Conservation (phyloP, 306 rosid species). For the Dalbergia cochinchinensis region DNA sequence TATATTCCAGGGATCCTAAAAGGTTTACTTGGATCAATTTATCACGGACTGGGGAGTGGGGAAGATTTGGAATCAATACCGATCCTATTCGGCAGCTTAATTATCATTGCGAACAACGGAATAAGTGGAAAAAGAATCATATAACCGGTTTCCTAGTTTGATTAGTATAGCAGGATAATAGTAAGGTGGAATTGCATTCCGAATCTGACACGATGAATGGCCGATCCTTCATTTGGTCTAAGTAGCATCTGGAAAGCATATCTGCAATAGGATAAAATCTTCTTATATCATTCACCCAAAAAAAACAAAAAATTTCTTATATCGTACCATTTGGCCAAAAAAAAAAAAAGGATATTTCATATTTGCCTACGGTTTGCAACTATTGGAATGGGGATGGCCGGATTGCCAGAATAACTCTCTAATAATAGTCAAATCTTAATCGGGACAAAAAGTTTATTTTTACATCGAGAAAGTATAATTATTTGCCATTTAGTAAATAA, state of each 20-base stretch:
- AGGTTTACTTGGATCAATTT: neutral
- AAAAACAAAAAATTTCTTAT: neutral
- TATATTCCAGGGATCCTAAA: neutral
- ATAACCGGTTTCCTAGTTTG: neutral
- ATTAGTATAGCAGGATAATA: neutral
- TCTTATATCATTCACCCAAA: neutral
- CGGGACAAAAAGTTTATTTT: neutral
- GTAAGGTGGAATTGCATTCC: conserved; percentile 42
- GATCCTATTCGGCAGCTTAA: neutral
- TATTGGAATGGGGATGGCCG: neutral
- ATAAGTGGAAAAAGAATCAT: neutral
- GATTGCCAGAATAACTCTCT: neutral
- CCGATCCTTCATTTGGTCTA: conserved; percentile 27
- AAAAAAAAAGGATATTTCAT: neutral
- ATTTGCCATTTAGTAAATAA: too few relatives aligned
- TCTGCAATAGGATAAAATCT: neutral
- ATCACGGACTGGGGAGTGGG: neutral
- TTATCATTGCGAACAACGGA: neutral
- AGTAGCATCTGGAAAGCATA: conserved; percentile 29
- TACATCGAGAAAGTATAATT: too few relatives aligned
- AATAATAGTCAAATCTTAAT: too few relatives aligned
- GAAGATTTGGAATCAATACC: conserved; percentile 17
- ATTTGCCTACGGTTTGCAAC: neutral
- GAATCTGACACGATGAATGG: conserved; percentile 30
- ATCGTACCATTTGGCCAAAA: neutral